Conservation (phyloP, 1,139 yeast species). For the Sugiyamaella xylanicola region DNA sequence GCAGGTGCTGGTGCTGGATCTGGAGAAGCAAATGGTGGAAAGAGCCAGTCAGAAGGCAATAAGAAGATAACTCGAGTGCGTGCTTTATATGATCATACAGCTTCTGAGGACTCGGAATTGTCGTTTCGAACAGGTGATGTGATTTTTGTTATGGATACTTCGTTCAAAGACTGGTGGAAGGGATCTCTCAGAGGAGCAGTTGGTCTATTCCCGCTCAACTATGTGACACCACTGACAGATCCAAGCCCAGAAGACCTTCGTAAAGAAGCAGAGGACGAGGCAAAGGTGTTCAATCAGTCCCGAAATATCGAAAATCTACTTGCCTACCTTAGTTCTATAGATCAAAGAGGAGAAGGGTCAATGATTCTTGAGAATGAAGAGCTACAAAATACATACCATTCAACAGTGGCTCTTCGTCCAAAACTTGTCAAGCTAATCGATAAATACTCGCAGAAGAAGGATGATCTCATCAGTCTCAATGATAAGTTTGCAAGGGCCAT, state of each 20-base stretch:
- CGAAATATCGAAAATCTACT: constrained; percentile 66
- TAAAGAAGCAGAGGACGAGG: constrained; percentile 49
- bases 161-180: constrained; percentile 94
- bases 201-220: constrained; percentile 94
- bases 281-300: constrained; percentile 51
- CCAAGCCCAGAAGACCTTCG: constrained; percentile 59
- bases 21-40: constrained; percentile 17
- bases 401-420: constrained; percentile 71
- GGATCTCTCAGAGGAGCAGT: constrained; percentile 79
- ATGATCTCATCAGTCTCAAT: constrained; percentile 72
- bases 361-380: constrained; percentile 48
- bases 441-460: constrained; percentile 70
- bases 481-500: constrained; percentile 70
- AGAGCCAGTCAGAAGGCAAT: constrained; percentile 36
- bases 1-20: constrained; percentile 15
- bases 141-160: constrained; percentile 83
- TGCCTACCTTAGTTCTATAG: constrained; percentile 56
- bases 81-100: constrained; percentile 78
- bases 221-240: constrained; percentile 77
- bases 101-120: constrained; percentile 54
- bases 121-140: constrained; percentile 46
- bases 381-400: constrained; percentile 61
- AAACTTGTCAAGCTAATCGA: constrained; percentile 72
- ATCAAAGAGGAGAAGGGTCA: constrained; percentile 36
- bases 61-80: constrained; percentile 66